Base-by-base conservation (phyloP, 2,329 filamentous ascomycete species). In the Sporothrix protearum region DNA sequence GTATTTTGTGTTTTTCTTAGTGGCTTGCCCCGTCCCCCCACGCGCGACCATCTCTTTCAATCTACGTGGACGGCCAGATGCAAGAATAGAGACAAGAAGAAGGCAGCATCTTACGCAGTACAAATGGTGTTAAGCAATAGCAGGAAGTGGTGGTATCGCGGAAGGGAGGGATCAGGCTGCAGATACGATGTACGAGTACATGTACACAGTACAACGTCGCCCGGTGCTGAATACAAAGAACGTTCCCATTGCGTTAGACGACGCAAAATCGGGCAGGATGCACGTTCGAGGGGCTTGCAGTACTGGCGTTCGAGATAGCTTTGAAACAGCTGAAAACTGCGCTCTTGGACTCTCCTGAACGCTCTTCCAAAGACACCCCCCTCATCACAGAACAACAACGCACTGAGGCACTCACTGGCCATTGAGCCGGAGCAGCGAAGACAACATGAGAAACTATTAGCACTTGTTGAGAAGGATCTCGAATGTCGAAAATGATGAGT, bases 251-350 rank as follows among this genome's bases (percentile, higher is more conserved):
- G 55, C 49, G 66, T 55, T 55, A 45, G 39, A 49, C 42, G n/a
- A 69, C 45, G 47, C 47, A 61, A 39, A 70, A 39, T 47, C 25
- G 59, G 7, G 36, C n/a, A 25, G 39, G 57, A 70, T 70, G 57
- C 69, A 70, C 33, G 69, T 45, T 70, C 22, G 57, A 51, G 69
- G 69, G 55, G 55, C 57, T 64, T 63, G 53, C 55, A 63, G 51
- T 57, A 12, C 33, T 36, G 64, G 64, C 2, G 10, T 33, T 25
- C 5, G 42, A 51, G 22, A n/a, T 63, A 63, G 59, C 36, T 42
- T n/a, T 22, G 22, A 14, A 39, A 39, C 55, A 33, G 6, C 39
- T 39, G 9, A 39, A 61, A 61, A 36, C 55, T 25, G 55, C 33
- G 33, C 55, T 61, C 55, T 61, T 61, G 55, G 55, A 59, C 55